Percentiles rank a stretch among this genome's conserved stretches.
These are phyloP conservation scores for Spergularia azorica DNA, from an alignment of 179 eudicot genomes.

Conservation along the genomic window DNA sequence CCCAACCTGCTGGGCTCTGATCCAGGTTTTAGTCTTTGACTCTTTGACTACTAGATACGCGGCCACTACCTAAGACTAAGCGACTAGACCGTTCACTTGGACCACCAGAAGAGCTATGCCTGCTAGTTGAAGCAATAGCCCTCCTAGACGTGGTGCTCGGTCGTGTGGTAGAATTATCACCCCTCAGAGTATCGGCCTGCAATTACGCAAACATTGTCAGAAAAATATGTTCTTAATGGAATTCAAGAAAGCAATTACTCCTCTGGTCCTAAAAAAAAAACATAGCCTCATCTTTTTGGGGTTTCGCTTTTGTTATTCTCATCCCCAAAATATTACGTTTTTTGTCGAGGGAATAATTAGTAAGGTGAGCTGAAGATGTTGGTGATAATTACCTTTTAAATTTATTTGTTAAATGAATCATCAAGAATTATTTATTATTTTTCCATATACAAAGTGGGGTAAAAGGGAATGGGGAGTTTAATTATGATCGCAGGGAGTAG, in stretches of 20 bases:
- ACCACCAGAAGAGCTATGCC: slow-evolving; percentile 41
- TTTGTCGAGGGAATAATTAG: too few species aligned
- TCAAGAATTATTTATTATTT: too few species aligned
- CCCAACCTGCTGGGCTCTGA: slow-evolving; percentile 47
- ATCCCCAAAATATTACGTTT: too few species aligned
- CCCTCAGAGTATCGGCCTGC: slow-evolving; percentile 36
- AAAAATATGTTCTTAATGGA: neutral
- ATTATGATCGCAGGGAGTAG: neutral
- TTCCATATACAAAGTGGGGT: too few species aligned
- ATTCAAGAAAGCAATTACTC: too few species aligned
- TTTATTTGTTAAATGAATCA: too few species aligned
- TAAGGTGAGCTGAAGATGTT: too few species aligned
- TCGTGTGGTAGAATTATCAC: slow-evolving; percentile 28
- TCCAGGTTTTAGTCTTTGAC: slow-evolving; percentile 37
- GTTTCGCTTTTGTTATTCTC: too few species aligned
- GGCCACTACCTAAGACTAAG: slow-evolving; percentile 30
- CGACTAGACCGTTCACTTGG: slow-evolving; percentile 37
- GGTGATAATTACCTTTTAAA: too few species aligned
- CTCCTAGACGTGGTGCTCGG: slow-evolving; percentile 45
- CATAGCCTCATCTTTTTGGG: too few species aligned
- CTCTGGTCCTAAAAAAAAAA: too few species aligned
- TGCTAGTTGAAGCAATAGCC: slow-evolving; percentile 42
- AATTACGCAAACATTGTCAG: neutral
- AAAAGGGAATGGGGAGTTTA: too few species aligned
- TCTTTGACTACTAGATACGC: slow-evolving; percentile 30